Base-by-base conservation (phyloP, 2,329 filamentous ascomycete genomes). In the Cucurbitaria berberidis region DNA sequence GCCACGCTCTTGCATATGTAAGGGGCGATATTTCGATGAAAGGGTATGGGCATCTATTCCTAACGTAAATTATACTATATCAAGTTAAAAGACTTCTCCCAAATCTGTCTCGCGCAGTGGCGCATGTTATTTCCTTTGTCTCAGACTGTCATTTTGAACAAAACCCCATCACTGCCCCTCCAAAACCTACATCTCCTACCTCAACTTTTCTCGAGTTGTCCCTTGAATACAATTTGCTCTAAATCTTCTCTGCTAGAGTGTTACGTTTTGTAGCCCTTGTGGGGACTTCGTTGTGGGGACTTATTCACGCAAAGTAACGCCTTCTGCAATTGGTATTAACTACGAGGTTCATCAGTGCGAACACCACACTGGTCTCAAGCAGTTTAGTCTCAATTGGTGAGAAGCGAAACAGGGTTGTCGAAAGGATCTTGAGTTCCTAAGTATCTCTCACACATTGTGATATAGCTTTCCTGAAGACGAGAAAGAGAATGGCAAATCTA, bases 61-160 rank as follows among this genome's bases (percentile, higher is more conserved):
- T 11, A 34, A 5, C 7, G 7, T 16, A 5, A 36, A 18, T 11
- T 9, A 9, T 36, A 18, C 5, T 18, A 2, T 3, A 16, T 18
- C n/a, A 18, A 5, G n/a, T 36, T 2, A 36, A 36, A 18, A 36
- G 34, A 18, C 7, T 10, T 16, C 34, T 18, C 9, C 5, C 18
- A 18, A 10, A 19, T 36, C 34, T 36, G n/a, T 36, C 1, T 10
- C 16, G 27, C 15, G 44, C 30, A n/a, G 46, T 54, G 51, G 46
- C 51, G 41, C 22, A 29, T 18, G 27, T 46, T 41, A 50, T 38
- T 32, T 54, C 51, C 49, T 56, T 56, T 52, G 38, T 49, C 39
- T 49, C 30, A 34, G 26, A 8, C 19, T 10, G 15, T 18, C 30
- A 45, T 21, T 4, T 27, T 27, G 15, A 45, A 48, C 30, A 45